These are phyloP conservation scores for Fusarium proliferatum DNA, from an alignment of 2,329 filamentous ascomycete genomes.

Conservation along the genomic window DNA sequence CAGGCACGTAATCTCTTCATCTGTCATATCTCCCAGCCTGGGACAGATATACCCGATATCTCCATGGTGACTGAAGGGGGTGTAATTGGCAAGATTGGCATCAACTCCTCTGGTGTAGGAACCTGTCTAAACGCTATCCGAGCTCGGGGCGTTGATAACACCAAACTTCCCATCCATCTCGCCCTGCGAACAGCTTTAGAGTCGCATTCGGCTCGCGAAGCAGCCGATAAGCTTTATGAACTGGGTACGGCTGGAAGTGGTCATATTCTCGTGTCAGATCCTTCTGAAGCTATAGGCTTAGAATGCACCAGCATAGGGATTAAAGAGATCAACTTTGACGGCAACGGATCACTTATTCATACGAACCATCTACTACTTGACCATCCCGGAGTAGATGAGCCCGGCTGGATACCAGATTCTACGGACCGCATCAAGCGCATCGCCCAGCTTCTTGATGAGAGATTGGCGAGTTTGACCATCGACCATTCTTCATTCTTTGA, in stretches of 20 bases:
- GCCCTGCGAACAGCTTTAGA: constrained; percentile 68
- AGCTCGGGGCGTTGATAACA: constrained; percentile 62
- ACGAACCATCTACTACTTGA: constrained; percentile 36
- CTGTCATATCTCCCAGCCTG: constrained; percentile 56
- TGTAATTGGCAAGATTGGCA: constrained; percentile 73
- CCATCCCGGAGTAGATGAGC: constrained; percentile 27
- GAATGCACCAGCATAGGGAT: constrained; percentile 40
- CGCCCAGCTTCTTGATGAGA: constrained; percentile 1
- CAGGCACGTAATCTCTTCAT: constrained; percentile 63
- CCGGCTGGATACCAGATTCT: constrained; percentile 32
- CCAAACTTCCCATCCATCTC: constrained; percentile 69
- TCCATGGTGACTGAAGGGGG: constrained; percentile 69
- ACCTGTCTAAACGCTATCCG: constrained; percentile 71
- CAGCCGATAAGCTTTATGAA: not conserved
- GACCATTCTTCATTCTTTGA: constrained; percentile 16
- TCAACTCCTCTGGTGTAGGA: constrained; percentile 69
- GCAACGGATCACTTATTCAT: constrained; percentile 21
- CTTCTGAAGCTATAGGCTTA: constrained; percentile 28
- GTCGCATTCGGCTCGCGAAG: constrained; percentile 44
- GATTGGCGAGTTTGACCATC: not conserved
- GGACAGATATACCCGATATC: constrained; percentile 56
- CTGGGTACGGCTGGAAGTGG: constrained; percentile 35
- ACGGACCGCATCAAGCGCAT: constrained; percentile 11
- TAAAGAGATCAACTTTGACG: constrained; percentile 12
- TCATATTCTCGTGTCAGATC: constrained; percentile 34